phyloP scores from a whole-genome alignment of 768 basidiomycete species.

The Auriculariales sp. region DNA sequence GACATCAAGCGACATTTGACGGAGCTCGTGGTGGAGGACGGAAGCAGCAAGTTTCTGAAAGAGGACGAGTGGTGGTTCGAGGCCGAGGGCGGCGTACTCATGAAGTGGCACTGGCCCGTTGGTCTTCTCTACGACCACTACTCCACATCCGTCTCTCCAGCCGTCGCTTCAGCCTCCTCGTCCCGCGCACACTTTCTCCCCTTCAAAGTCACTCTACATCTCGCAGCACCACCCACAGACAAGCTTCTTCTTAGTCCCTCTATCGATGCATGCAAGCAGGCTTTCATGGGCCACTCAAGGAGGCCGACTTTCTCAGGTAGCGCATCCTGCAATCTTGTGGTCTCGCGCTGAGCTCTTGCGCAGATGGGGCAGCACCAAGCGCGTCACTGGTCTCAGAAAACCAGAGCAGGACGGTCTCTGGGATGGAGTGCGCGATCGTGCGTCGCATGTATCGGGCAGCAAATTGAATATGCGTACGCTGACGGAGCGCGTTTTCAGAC shows the following conservation, averaged over 20 bases:
- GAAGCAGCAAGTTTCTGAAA: slow-evolving; percentile 55
- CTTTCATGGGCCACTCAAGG: slow-evolving; percentile 95
- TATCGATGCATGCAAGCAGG: slow-evolving; percentile 78
- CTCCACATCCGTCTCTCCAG: slow-evolving; percentile 34
- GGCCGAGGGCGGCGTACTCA: slow-evolving; percentile 60
- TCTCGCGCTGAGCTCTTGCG: not conserved
- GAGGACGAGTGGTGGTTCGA: slow-evolving; percentile 99
- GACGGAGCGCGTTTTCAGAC: slow-evolving; percentile 32
- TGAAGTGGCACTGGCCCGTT: slow-evolving; percentile 98
- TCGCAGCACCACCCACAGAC: slow-evolving; percentile 75
- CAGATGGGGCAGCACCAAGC: slow-evolving; percentile 82
- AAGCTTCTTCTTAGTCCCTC: slow-evolving; percentile 71
- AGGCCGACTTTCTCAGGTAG: slow-evolving; percentile 87
- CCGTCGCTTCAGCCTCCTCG: slow-evolving; percentile 27
- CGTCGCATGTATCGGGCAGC: too few relatives aligned
- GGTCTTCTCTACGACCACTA: slow-evolving; percentile 88
- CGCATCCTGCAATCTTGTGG: not conserved
- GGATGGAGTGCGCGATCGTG: slow-evolving; percentile 93
- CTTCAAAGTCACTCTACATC: slow-evolving; percentile 70
- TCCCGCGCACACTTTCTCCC: slow-evolving; percentile 34
- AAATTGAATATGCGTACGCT: too few relatives aligned
- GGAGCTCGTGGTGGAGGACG: slow-evolving; percentile 86
- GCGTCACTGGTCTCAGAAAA: slow-evolving; percentile 81
- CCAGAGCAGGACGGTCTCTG: slow-evolving; percentile 92
- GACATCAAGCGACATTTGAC: slow-evolving; percentile 80